Base-by-base conservation (phyloP, 345 rosid species). In the Psidium friedrichsthalianum region DNA sequence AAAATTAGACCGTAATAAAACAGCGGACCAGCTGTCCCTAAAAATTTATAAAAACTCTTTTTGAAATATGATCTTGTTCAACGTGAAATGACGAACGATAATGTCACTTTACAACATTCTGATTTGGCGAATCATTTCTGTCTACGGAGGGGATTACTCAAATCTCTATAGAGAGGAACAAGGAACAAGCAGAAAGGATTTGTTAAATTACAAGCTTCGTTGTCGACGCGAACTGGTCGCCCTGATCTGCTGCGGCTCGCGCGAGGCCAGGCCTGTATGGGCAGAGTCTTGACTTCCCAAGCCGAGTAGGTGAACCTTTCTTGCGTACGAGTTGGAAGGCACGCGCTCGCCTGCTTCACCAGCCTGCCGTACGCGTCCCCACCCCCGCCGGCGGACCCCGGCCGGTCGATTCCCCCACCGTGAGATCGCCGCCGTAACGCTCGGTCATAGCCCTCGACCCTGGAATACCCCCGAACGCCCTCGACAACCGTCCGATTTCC, bases 251-350 rank as follows among this genome's bases (percentile, higher is more conserved):
- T 3, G 98, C 99, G 6, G 95, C 94, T 51, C 89, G 83, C 88
- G 92, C 9, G 99, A 94, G 25, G 94, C 92, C 90, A 94, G 2
- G 94, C 95, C 80, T 94, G 91, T 10, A 96, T 91, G 56, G 94
- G 49, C 90, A 95, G 74, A 2, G 94, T 94, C 95, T 96, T 96
- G 25, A 96, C 99, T 82, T 96, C 92, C 99, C 99, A 96, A 1
- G 97, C 90, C 13, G 94, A 74, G 85, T 90, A 94, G 2, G 93
- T 88, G 84, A 86, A 96, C 90, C 92, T 6, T 82, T 83, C 82
- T 98, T 90, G 1, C 90, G 78, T 96, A 96, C 61, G 99, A 93
- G 90, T 95, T 96, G 27, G 87, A 96, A 90, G 42, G 99, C 98
- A n/a, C 0, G 98, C 96, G 36, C 86, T 94, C 87, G 90, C 97